Percentiles rank a stretch among this genome's conserved stretches.
Evolutionary conservation across 371 early-diverging fungal genomes (phyloP).

Genomic region (Actinomucor elegans): DNA sequence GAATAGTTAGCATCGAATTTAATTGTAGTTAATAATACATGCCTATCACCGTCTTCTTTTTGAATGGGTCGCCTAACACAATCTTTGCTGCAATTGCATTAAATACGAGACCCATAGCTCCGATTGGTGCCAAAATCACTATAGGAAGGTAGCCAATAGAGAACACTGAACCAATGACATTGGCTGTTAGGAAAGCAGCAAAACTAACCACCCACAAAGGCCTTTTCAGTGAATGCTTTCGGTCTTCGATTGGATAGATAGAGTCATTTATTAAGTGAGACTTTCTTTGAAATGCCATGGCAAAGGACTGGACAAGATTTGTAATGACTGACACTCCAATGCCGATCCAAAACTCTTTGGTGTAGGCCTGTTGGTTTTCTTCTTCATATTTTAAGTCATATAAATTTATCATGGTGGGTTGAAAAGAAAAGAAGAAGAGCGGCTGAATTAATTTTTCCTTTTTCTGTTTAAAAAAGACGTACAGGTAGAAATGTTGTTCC

Average conservation of each 20-base stretch:
- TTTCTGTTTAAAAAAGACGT: background rate
- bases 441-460: slow-evolving; percentile 1
- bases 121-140: slow-evolving; percentile 81
- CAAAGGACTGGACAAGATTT: slow-evolving; percentile 56
- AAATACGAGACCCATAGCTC: slow-evolving; percentile 76
- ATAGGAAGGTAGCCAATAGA: slow-evolving; percentile 82
- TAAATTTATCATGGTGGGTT: background rate
- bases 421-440: slow-evolving; percentile 1
- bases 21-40: no score
- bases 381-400: slow-evolving; percentile 6
- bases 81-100: slow-evolving; percentile 76
- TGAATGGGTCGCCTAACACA: slow-evolving; percentile 68
- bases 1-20: background rate
- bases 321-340: slow-evolving; percentile 40
- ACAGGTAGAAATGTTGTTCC: no score
- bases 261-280: slow-evolving; percentile 62
- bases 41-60: slow-evolving; percentile 58
- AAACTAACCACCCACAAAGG: slow-evolving; percentile 51
- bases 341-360: slow-evolving; percentile 42
- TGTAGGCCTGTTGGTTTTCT: slow-evolving; percentile 6
- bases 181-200: slow-evolving; percentile 64
- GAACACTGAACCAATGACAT: slow-evolving; percentile 70
- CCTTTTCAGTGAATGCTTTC: slow-evolving; percentile 47
- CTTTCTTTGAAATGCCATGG: slow-evolving; percentile 74
- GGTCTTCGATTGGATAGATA: slow-evolving; percentile 50